Base-by-base conservation (phyloP, 2,329 filamentous ascomycete genomes). In the Neonectria faginata region DNA sequence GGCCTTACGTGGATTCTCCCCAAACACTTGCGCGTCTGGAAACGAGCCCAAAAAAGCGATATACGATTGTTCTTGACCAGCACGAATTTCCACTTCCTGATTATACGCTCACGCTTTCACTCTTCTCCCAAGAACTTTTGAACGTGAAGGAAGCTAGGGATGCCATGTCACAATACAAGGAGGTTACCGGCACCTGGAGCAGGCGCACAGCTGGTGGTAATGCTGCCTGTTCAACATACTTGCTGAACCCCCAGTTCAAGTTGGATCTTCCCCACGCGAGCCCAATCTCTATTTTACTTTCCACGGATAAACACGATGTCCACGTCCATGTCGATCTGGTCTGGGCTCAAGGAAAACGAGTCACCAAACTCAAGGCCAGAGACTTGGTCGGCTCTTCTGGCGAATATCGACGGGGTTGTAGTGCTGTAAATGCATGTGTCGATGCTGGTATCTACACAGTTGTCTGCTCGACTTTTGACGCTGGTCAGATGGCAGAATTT, bases 1-100 rank as follows among this genome's bases (percentile, higher is more conserved):
- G 91, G 0, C 92, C 93, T n/a, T 97, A 93, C 67, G 93, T 98
- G 36, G 95, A 97, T 78, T 97, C 94, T 2, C 94, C 94, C 1
- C 97, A 98, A 77, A 97, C 92, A 0, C 87, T 99, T 8, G 88
- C 97, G 48, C 90, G 91, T 62, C 85, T 97, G 3, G 69, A 77
- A 11, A 70, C 77, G 5, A 70, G 70, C 33, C 79, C 82, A 4
- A 77, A 76, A n/a, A 81, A 77, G 50, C 72, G 75, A 4, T 86
- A 86, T 69, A 87, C 85, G 1, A 81, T 92, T 5, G 92, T 94
- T 8, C 83, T 94, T 29, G 91, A 93, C 16, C 91, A 97, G 72
- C 90, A 97, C 73, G 90, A 91, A 41, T 85, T 98, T 5, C 91
- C 92, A 2, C 81, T 91, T 3, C 84, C 88, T 1, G 85, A 83